Conservation (phyloP, 2,329 filamentous ascomycete species). For the Ophiostoma piceae region DNA sequence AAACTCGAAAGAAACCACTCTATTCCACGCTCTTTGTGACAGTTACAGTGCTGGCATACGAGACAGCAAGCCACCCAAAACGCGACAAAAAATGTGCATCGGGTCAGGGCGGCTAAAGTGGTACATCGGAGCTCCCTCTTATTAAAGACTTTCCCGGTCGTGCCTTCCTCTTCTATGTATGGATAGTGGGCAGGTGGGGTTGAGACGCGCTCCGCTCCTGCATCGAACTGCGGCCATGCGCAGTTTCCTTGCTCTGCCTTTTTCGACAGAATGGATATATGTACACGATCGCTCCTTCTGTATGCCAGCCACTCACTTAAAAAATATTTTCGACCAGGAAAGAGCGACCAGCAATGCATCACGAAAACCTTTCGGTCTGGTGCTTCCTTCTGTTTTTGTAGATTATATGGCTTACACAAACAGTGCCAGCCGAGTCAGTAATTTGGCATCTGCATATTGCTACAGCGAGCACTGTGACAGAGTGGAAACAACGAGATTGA, state of each 20-base stretch:
- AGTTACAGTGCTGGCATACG: conserved; percentile 12
- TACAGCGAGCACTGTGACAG: neutral
- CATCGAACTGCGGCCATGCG: conserved; percentile 18
- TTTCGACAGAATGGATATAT: neutral
- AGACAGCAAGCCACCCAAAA: conserved; percentile 21
- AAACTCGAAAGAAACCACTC: neutral
- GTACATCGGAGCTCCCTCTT: conserved; percentile 8
- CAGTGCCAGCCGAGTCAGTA: neutral
- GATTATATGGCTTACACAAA: neutral
- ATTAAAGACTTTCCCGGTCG: neutral
- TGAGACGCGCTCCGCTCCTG: conserved; percentile 26
- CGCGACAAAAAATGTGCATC: conserved; percentile 21
- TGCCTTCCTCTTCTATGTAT: conserved; percentile 11
- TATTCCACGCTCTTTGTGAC: neutral
- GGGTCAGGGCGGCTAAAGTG: conserved; percentile 25
- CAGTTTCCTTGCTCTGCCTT: conserved; percentile 18
- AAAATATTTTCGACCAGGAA: neutral
- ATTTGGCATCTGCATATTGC: neutral
- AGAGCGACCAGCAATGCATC: neutral
- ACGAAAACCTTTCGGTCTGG: neutral
- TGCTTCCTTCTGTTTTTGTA: neutral
- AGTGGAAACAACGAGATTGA: conserved; percentile 11
- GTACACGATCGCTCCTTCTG: neutral
- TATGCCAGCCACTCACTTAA: neutral
- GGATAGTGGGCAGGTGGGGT: conserved; percentile 22